Conservation (phyloP, 2,329 filamentous ascomycete species). For the Aspergillus oerlinghausenensis region DNA sequence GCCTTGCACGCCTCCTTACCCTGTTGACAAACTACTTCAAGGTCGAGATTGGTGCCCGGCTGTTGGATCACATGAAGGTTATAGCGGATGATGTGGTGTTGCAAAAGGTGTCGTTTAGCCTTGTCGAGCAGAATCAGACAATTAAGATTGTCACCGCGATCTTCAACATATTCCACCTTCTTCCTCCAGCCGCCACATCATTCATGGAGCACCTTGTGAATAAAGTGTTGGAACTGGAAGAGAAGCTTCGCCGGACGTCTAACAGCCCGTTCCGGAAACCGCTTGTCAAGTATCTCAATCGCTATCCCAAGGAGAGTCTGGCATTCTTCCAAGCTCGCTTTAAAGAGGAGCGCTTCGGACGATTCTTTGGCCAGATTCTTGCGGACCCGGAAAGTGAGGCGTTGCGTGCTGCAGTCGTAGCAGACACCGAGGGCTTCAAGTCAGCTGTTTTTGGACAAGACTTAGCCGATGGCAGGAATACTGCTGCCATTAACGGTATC, state of each 20-base stretch:
- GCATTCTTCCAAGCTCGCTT: conserved; percentile 71
- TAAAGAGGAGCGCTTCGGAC: conserved; percentile 79
- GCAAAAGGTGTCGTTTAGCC: conserved; percentile 88
- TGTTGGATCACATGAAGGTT: conserved; percentile 90
- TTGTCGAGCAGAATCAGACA: conserved; percentile 85
- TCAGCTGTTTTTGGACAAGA: conserved; percentile 61
- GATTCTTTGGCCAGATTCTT: conserved; percentile 85
- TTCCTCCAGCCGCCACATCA: conserved; percentile 80
- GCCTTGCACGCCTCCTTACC: conserved; percentile 81
- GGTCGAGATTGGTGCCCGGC: conserved; percentile 86
- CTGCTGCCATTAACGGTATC: conserved; percentile 79
- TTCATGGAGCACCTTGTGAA: conserved; percentile 91
- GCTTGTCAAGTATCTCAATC: conserved; percentile 87
- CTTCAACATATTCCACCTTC: conserved; percentile 94
- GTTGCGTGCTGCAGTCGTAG: conserved; percentile 68
- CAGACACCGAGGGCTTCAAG: conserved; percentile 68
- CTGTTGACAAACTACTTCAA: conserved; percentile 98
- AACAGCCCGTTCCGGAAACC: conserved; percentile 88
- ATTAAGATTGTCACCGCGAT: conserved; percentile 96
- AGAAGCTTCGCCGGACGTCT: conserved; percentile 76
- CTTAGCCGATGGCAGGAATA: conserved; percentile 63
- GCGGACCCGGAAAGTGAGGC: conserved; percentile 68
- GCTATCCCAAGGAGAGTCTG: conserved; percentile 87
- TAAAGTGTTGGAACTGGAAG: conserved; percentile 83
- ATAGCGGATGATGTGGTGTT: conserved; percentile 77